Evolutionary conservation across 345 rosid genomes (phyloP), one percentile per base, ranked within the genome.

Genomic region (Erodium maritimum): DNA sequence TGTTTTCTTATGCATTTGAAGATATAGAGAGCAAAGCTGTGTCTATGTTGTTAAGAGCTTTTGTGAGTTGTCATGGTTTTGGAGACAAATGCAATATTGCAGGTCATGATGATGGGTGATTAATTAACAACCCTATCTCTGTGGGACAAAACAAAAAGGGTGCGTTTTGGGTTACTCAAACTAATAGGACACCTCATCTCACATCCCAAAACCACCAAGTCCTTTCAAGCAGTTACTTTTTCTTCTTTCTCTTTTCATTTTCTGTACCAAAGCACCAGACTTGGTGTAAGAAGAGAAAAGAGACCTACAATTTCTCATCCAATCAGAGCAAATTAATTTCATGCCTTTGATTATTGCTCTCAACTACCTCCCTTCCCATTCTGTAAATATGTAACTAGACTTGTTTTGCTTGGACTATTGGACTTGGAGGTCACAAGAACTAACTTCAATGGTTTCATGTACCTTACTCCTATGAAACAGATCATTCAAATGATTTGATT

Each of bases 1-100:
- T 37, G 13, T 37, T 37, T 37, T 68, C 68, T 61, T 62, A 78
- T 71, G 66, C 65, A 51, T 63, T 65, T 65, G 76, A 72, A 59
- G 54, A 55, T 53, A 22, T 14, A 37, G 23, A 61, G 21, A 55
- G 65, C 18, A 8, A 19, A 23, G n/a, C 19, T 29, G 55, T 29
- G 16, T 6, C 48, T 19, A 20, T 53, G 23, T 46, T 37, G 33
- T 25, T 25, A 25, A 25, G 14, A 37, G 46, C 11, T 5, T n/a
- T 37, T 37, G 46, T 37, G 46, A 37, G 13, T 37, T 37, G 46
- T 37, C 46, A 37, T 37, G 13, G 10, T 37, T 4, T 11, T 37
- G 53, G 53, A 19, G 59, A 25, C 62, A 57, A 57, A 21, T 52
- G 24, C n/a, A 54, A 25, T 7, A 25, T 48, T 52, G 34, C 17